Conservation (phyloP, 164 flowering plant genomes). For the Vitis rupestris region DNA sequence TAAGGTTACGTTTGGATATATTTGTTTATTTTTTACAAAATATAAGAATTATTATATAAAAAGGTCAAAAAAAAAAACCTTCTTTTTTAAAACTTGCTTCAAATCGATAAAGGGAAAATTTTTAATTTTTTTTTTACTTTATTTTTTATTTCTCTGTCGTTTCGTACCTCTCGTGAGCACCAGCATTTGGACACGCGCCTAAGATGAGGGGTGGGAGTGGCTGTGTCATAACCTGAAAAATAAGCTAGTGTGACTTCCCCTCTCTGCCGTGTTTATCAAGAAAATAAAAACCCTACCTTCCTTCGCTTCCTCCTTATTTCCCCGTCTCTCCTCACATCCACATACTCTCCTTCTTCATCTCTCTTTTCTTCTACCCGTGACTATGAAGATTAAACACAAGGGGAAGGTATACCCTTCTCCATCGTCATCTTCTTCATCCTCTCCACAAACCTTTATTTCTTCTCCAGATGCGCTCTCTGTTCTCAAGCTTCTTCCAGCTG, state of each 20-base stretch:
- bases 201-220: no score
- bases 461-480: conserved; percentile 37
- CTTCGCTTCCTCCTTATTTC: background rate
- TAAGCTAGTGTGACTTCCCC: conserved; percentile 12
- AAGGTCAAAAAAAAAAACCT: no score
- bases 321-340: conserved; percentile 2
- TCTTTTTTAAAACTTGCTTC: no score
- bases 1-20: no score
- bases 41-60: no score
- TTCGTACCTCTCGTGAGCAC: no score
- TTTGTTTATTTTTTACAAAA: no score
- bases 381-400: conserved; percentile 64
- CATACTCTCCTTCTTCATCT: background rate
- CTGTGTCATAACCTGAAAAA: conserved; percentile 3
- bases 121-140: no score
- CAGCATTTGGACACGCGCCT: no score
- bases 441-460: background rate
- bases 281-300: background rate
- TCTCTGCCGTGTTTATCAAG: conserved; percentile 8
- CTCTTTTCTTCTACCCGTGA: background rate
- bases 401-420: conserved; percentile 80
- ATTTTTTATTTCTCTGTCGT: no score
- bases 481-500: conserved; percentile 58
- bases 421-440: conserved; percentile 12
- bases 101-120: no score